A percentile compares a stretch with the other conserved stretches of the same genome.
phyloP scores from a whole-genome alignment of 2,329 filamentous ascomycete genomes.

The Plectosphaerella cucumerina region DNA sequence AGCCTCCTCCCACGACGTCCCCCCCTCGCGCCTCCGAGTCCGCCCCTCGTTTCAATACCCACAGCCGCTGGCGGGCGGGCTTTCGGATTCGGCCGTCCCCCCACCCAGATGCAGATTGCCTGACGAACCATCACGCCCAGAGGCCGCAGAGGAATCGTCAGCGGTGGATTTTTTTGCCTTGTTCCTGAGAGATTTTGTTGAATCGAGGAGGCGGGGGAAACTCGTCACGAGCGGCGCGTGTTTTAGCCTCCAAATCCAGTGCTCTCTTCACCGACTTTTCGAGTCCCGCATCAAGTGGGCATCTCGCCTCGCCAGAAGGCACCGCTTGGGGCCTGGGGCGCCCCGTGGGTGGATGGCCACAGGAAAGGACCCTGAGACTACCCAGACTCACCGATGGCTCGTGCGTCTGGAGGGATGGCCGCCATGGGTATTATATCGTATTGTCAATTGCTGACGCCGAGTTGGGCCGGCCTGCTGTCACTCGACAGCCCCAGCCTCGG shows the following conservation, averaged over 20 bases:
- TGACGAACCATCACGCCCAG: not conserved
- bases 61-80: not conserved
- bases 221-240: not conserved
- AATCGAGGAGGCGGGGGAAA: not conserved
- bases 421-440: too few relatives aligned
- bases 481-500: too few relatives aligned
- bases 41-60: not conserved
- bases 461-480: too few relatives aligned
- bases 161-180: not conserved
- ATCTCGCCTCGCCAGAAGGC: not conserved
- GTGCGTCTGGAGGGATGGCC: not conserved
- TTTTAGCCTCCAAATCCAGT: not conserved
- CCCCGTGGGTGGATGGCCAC: not conserved
- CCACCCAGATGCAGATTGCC: not conserved
- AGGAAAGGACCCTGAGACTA: not conserved
- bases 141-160: not conserved
- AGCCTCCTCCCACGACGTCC: not conserved
- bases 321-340: not conserved
- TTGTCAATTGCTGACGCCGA: too few relatives aligned
- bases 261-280: conserved; percentile 15
- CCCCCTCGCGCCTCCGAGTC: not conserved
- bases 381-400: not conserved
- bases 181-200: not conserved
- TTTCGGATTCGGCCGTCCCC: not conserved
- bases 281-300: conserved; percentile 13